Conservation (phyloP, 2,329 filamentous ascomycete genomes). For the Fusarium liriodendri region DNA sequence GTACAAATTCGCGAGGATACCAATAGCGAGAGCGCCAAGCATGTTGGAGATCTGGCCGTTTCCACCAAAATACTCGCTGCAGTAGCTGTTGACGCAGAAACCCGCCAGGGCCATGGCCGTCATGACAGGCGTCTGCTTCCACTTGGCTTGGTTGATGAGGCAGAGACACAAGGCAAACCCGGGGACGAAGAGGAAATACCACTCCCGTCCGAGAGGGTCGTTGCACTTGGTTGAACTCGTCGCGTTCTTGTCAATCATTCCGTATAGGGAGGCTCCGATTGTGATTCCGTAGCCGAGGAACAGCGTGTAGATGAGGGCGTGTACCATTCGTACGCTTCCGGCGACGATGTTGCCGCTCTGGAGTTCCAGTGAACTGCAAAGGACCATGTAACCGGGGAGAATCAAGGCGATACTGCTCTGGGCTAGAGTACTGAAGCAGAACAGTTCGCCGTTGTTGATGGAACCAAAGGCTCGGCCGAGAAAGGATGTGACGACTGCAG, state of each 20-base stretch:
- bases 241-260: constrained; percentile 68
- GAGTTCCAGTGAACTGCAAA: constrained; percentile 68
- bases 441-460: constrained; percentile 66
- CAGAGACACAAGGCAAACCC: constrained; percentile 80
- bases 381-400: constrained; percentile 68
- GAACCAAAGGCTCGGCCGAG: constrained; percentile 77
- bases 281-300: constrained; percentile 81
- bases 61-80: constrained; percentile 71
- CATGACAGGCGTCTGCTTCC: constrained; percentile 82
- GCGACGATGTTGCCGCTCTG: constrained; percentile 78
- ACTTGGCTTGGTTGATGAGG: constrained; percentile 85
- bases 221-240: constrained; percentile 57
- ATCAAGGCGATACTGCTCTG: constrained; percentile 83
- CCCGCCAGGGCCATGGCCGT: constrained; percentile 77
- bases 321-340: constrained; percentile 80
- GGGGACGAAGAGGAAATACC: constrained; percentile 79
- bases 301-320: constrained; percentile 79
- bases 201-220: constrained; percentile 55
- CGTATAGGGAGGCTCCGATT: constrained; percentile 74
- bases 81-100: constrained; percentile 81
- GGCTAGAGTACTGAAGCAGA: constrained; percentile 78
- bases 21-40: constrained; percentile 80
- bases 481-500: constrained; percentile 75
- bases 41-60: constrained; percentile 83
- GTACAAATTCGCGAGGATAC: constrained; percentile 83